Percentiles rank a stretch among this genome's conserved stretches.
Conservation (phyloP, 208 protist genomes). For the Trypanosoma vivax region DNA sequence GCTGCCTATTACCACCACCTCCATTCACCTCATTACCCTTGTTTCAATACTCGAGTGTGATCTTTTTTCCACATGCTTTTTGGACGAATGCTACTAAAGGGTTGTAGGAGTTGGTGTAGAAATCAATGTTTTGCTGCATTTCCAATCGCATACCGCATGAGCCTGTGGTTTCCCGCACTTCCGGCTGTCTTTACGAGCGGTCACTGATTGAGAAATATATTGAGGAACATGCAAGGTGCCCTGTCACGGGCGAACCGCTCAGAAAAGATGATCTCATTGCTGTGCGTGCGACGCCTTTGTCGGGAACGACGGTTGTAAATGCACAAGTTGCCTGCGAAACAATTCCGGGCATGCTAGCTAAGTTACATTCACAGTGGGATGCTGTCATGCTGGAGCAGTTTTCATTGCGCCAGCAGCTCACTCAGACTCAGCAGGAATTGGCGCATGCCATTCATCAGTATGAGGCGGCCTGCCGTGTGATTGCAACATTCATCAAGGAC, state of each 20-base stretch:
- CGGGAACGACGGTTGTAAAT: not conserved
- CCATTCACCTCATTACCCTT: too few relatives aligned
- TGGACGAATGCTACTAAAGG: not conserved
- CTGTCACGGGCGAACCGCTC: constrained; percentile 89
- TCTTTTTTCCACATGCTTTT: constrained; percentile 4
- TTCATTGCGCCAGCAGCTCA: constrained; percentile 91
- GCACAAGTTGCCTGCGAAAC: constrained; percentile 16
- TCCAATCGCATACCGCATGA: constrained; percentile 79
- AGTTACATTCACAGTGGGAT: constrained; percentile 98
- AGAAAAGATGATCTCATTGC: constrained; percentile 84
- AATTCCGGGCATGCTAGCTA: constrained; percentile 91
- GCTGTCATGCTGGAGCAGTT: constrained; percentile 97
- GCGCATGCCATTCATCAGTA: constrained; percentile 97
- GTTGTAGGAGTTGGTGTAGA: not conserved
- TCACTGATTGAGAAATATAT: constrained; percentile 94
- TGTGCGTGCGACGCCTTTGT: constrained; percentile 27
- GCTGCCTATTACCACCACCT: too few relatives aligned
- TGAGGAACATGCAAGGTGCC: constrained; percentile 89
- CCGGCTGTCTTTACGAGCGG: constrained; percentile 95
- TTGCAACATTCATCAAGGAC: constrained; percentile 92
- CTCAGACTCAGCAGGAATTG: constrained; percentile 92
- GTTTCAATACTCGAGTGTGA: too few relatives aligned
- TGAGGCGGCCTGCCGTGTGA: constrained; percentile 98
- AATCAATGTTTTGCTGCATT: constrained; percentile 75
- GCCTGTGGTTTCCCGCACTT: constrained; percentile 93